Percentiles rank a stretch among this genome's conserved stretches.
Conservation (phyloP, 768 basidiomycete genomes). For the Polyporus arcularius region DNA sequence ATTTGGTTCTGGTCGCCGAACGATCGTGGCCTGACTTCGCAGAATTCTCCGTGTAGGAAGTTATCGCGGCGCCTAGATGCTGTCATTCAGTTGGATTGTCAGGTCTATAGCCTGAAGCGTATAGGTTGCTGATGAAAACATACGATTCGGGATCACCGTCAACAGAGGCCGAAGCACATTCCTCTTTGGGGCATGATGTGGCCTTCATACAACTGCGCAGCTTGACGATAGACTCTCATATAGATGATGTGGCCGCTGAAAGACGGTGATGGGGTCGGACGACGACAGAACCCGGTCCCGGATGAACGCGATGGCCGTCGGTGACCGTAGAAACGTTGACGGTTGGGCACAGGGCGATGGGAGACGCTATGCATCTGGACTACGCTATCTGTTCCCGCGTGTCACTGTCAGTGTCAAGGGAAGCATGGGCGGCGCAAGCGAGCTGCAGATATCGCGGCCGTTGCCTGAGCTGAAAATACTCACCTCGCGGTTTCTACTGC, state of each 20-base stretch:
- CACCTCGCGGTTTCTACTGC: neutral
- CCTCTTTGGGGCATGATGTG: conserved; percentile 3
- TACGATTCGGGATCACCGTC: neutral
- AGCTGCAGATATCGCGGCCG: neutral
- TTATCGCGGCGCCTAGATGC: conserved; percentile 8
- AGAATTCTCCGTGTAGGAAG: neutral
- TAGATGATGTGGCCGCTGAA: neutral
- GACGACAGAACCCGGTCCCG: neutral
- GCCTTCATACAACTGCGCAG: conserved; percentile 2
- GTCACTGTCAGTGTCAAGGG: neutral
- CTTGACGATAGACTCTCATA: neutral
- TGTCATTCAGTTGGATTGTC: conserved; percentile 1
- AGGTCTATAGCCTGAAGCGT: conserved; percentile 17
- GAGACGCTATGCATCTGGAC: neutral
- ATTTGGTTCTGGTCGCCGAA: conserved; percentile 5
- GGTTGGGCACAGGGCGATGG: conserved; percentile 14
- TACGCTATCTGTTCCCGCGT: neutral
- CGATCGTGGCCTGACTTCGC: neutral
- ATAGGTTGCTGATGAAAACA: conserved; percentile 8
- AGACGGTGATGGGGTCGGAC: neutral
- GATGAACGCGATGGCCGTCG: conserved; percentile 1
- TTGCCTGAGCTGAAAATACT: neutral
- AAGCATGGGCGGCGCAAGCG: neutral
- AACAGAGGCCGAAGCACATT: neutral
- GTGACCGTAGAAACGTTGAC: neutral